Base-by-base conservation (phyloP, 352 stramenopile genomes). In the Halophytophthora batemanensis region DNA sequence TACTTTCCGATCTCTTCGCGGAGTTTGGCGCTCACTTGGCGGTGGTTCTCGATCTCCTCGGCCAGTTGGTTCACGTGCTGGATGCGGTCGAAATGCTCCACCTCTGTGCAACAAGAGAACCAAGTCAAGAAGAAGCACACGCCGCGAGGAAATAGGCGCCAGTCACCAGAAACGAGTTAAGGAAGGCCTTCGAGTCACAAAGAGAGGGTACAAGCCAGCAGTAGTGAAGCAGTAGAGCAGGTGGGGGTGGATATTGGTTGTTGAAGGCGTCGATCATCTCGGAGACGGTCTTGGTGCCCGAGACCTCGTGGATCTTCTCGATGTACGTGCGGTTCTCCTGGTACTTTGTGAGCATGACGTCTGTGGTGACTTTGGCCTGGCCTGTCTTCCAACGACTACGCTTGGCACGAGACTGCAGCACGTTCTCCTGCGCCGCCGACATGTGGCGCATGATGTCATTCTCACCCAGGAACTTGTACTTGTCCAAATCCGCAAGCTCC, bases 211-310 rank as follows among this genome's bases (percentile, higher is more conserved):
- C 35, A 39, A 40, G 3, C 29, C n/a, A 64, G 18, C 45, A 33
- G 31, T 6, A 48, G 15, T 25, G 18, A 25, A 21, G 45, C 35
- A 15, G 11, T 21, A 3, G 38, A 46, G 37, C 36, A 35, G 29
- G n/a, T 38, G 31, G 35, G 23, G 23, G 62, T 63, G 68, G 68
- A 81, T 79, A 78, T 82, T 93, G 80, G 35, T 79, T 85, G 61
- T 91, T 90, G 61, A 93, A 93, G 1, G 76, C 78, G 12, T 93
- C 77, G 56, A 93, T 93, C 69, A 93, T 81, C 46, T 90, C 82
- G 1, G 78, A 85, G 5, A 90, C 77, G 2, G 79, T 90, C 54
- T 73, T 83, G 1, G 73, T 93, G 12, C 82, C 82, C 0, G 80
- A 86, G 15, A 90, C 76, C 49, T 90, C 77, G 45, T 91, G 77